phyloP scores from a whole-genome alignment of 2,329 filamentous ascomycete species.

The Cytospora mali region DNA sequence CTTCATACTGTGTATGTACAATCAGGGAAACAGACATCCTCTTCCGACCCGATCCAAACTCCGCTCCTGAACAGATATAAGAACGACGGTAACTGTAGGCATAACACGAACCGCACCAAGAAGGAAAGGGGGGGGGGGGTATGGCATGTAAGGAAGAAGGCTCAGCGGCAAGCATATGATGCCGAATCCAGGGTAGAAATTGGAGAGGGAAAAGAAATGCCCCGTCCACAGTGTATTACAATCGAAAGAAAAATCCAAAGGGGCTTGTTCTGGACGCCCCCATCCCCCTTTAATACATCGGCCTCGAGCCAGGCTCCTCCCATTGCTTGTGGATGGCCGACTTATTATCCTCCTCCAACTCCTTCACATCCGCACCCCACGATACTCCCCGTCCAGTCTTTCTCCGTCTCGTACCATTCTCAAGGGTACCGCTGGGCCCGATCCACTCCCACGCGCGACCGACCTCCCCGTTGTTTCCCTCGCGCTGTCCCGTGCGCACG shows the following conservation, averaged over 20 bases:
- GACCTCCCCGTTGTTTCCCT: conserved; percentile 67
- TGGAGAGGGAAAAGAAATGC: not conserved
- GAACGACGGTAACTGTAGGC: not conserved
- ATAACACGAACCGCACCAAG: not conserved
- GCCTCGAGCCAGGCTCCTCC: conserved; percentile 40
- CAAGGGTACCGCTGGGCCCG: conserved; percentile 55
- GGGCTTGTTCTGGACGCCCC: not conserved
- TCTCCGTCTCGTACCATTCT: conserved; percentile 44
- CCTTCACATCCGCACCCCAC: conserved; percentile 44
- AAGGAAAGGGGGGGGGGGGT: not conserved
- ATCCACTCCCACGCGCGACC: conserved; percentile 73
- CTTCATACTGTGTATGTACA: not conserved
- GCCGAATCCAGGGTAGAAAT: not conserved
- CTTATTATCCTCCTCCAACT: conserved; percentile 33
- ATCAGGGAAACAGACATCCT: not conserved
- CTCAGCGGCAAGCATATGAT: not conserved
- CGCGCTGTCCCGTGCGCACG: conserved; percentile 73
- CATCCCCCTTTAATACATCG: conserved; percentile 38
- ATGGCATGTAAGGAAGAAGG: not conserved
- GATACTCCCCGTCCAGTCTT: conserved; percentile 58
- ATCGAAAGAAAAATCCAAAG: not conserved
- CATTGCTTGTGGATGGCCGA: conserved; percentile 41
- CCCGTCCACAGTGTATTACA: conserved; percentile 36
- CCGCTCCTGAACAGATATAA: not conserved
- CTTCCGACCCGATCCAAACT: not conserved